phyloP scores from a whole-genome alignment of 768 basidiomycete species.

The Termitomyces sp. region DNA sequence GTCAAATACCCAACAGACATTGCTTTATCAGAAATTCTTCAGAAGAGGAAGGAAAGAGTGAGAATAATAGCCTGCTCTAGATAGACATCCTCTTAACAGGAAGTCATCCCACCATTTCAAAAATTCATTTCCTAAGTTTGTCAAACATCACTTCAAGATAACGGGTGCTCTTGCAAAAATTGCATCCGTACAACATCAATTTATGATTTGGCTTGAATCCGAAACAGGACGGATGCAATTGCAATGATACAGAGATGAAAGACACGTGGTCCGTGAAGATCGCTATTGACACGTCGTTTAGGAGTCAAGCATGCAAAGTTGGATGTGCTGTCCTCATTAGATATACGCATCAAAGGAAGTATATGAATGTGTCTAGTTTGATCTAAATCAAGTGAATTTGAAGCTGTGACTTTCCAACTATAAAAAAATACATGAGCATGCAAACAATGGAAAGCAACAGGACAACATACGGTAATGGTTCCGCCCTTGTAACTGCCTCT shows the following conservation, averaged over 20 bases:
- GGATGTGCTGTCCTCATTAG: not conserved
- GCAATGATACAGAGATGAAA: not conserved
- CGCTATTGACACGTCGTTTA: not conserved
- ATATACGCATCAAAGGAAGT: not conserved
- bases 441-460: not conserved
- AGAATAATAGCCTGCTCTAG: not conserved
- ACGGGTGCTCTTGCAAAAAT: constrained; percentile 8
- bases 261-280: constrained; percentile 1
- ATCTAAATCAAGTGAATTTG: constrained; percentile 52
- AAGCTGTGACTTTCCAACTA: constrained; percentile 84
- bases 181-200: constrained; percentile 9
- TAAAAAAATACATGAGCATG: constrained; percentile 3
- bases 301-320: not conserved
- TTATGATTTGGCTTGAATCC: not conserved
- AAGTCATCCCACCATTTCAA: not conserved
- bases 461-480: constrained; percentile 76
- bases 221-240: constrained; percentile 8
- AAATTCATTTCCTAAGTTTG: constrained; percentile 1
- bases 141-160: constrained; percentile 4
- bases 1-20: constrained; percentile 20
- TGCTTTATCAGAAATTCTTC: not conserved
- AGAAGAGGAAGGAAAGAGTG: not conserved
- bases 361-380: constrained; percentile 1
- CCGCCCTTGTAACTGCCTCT: constrained; percentile 91
- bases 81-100: constrained; percentile 1